phyloP scores from a whole-genome alignment of 495 filamentous ascomycete species.

The Penicillium silybi region DNA sequence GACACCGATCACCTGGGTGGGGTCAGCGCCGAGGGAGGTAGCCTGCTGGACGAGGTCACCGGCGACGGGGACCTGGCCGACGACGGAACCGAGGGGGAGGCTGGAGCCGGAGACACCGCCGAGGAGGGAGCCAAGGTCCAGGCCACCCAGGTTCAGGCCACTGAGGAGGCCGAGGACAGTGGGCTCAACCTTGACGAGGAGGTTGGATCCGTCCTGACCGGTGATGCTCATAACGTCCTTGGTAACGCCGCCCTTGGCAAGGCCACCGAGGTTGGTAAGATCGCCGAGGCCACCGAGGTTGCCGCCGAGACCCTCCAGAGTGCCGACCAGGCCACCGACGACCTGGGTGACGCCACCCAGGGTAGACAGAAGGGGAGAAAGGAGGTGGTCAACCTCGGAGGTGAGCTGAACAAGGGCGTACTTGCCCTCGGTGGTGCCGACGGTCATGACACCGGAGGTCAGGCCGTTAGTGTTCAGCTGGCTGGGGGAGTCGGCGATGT shows the following conservation, averaged over 20 bases:
- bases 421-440: constrained; percentile 9
- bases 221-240: constrained; percentile 15
- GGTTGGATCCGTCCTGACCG: constrained; percentile 9
- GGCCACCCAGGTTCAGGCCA: constrained; percentile 13
- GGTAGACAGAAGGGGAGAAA: constrained; percentile 25
- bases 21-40: constrained; percentile 8
- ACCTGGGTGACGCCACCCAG: constrained; percentile 60
- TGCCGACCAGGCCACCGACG: constrained; percentile 18
- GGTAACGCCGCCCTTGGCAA: constrained; percentile 14
- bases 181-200: constrained; percentile 14
- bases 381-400: constrained; percentile 8
- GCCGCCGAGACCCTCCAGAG: constrained; percentile 6
- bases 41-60: constrained; percentile 6
- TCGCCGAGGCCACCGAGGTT: neutral
- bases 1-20: constrained; percentile 19
- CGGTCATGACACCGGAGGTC: constrained; percentile 14
- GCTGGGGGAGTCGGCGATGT: constrained; percentile 13
- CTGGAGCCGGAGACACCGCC: neutral
- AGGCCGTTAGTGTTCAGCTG: constrained; percentile 8
- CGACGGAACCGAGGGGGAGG: constrained; percentile 12
- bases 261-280: constrained; percentile 1
- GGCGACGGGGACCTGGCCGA: constrained; percentile 10
- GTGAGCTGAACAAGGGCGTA: constrained; percentile 22
- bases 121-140: constrained; percentile 13
- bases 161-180: constrained; percentile 11